These are phyloP conservation scores for Zymoseptoria passerinii DNA, from an alignment of 2,329 filamentous ascomycete genomes.

Conservation along the genomic window DNA sequence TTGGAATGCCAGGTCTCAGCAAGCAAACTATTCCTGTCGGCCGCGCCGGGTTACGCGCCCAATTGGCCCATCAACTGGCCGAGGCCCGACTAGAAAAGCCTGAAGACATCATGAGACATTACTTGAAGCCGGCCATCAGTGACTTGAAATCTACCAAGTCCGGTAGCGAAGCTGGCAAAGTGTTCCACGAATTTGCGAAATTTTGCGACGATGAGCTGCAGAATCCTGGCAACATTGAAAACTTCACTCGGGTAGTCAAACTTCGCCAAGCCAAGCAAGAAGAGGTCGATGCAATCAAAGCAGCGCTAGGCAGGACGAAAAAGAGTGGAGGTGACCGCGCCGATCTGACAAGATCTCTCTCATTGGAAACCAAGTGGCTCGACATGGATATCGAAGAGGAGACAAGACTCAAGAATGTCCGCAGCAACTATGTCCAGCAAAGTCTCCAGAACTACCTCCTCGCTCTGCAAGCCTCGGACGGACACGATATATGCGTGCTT, in stretches of 20 bases:
- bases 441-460: constrained; percentile 90
- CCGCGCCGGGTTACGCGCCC: constrained; percentile 71
- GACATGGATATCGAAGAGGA: constrained; percentile 85
- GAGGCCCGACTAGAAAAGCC: constrained; percentile 86
- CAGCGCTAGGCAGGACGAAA: constrained; percentile 43
- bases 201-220: constrained; percentile 95
- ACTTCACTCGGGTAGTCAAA: constrained; percentile 70
- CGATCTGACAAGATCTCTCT: constrained; percentile 50
- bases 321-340: constrained; percentile 41
- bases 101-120: constrained; percentile 78
- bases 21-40: constrained; percentile 65
- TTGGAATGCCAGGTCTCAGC: constrained; percentile 52
- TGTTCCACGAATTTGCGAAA: constrained; percentile 88
- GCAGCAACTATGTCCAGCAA: constrained; percentile 75
- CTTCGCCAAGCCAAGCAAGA: constrained; percentile 71
- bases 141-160: constrained; percentile 63
- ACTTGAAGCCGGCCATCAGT: constrained; percentile 73
- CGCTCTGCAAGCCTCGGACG: constrained; percentile 74
- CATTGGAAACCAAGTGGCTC: constrained; percentile 77
- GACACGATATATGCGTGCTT: constrained; percentile 80
- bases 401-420: constrained; percentile 63
- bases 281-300: constrained; percentile 67
- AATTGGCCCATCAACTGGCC: constrained; percentile 79
- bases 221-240: constrained; percentile 74
- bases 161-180: constrained; percentile 69